Evolutionary conservation across 768 basidiomycete genomes (phyloP), one percentile per base, ranked within the genome.

Genomic region (Tephrocybe sp.): DNA sequence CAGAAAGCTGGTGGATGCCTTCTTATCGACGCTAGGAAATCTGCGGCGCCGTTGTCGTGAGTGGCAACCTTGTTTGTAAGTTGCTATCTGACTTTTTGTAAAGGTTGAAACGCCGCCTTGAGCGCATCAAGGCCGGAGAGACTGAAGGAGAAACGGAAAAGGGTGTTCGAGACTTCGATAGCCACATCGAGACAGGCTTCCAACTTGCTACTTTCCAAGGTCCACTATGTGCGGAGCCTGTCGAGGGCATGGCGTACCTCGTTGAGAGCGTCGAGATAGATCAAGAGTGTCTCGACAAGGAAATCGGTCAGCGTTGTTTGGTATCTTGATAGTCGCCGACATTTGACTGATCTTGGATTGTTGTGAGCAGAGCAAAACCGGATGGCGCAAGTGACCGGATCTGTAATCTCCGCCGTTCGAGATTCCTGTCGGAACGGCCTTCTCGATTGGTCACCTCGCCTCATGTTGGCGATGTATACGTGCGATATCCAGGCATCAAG

Each of bases 401-500:
- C 94, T 2, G 73, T 97, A 41, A 93, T 96, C 56, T 90, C 97
- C 3, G 80, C 86, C 3, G 85, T 92, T 34, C 83, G 87, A 66
- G 97, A 99, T 59, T 86, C 92, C 0, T 98, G 94, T 65, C 81
- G 90, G 53, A 88, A 85, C 57, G 94, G 90, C 0, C 66, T 99
- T 50, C 73, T 98, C 39, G 97, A 98, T 68, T 99, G 97, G 97
- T 98, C 95, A 1, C 97, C 97, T 12, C 78, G 97, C 51, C 78
- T 99, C 58, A 91, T 95, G 85, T 74, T 99, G 58, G 97, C 97
- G 0, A 98, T 98, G 93, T 99, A 99, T 67, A 87, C 89, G 11
- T 99, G 96, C 68, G 95, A 98, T 63, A 98, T 99, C 48, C 97
- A 98, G 71, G 92, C 95, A 1, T 94, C 96, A 14, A 92, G 95